These are phyloP conservation scores for Pyrus communis DNA, from an alignment of 306 rosid genomes.

Conservation along the genomic window DNA sequence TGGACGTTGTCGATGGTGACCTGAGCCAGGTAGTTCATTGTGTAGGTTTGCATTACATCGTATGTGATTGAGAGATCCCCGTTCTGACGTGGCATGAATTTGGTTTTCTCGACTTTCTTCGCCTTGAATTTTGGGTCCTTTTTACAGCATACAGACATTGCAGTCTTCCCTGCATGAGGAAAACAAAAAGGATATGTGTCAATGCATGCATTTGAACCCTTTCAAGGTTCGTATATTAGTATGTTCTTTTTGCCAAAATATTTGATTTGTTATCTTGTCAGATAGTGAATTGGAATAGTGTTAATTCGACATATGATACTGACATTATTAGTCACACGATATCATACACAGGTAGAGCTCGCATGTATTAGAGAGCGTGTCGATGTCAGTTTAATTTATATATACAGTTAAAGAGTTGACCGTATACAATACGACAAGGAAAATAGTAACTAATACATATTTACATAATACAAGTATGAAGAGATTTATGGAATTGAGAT, in stretches of 20 bases:
- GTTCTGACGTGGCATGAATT: slow-evolving; percentile 42
- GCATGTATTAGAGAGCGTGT: fast-evolving
- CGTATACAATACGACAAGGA: too few relatives aligned
- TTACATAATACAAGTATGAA: too few relatives aligned
- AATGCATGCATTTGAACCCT: background rate
- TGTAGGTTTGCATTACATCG: slow-evolving; percentile 52
- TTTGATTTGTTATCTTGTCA: background rate
- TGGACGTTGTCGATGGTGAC: slow-evolving; percentile 62
- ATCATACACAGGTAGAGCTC: too few relatives aligned
- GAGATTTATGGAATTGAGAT: too few relatives aligned
- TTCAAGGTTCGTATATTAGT: background rate
- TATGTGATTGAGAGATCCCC: slow-evolving; percentile 68
- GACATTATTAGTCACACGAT: too few relatives aligned
- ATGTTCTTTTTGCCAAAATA: background rate
- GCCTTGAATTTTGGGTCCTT: slow-evolving; percentile 60
- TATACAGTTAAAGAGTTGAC: too few relatives aligned
- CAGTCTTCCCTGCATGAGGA: slow-evolving; percentile 25
- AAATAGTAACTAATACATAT: too few relatives aligned
- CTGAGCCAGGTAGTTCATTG: slow-evolving; percentile 51
- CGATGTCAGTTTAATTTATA: too few relatives aligned
- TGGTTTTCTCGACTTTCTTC: slow-evolving; percentile 20
- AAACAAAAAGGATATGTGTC: background rate
- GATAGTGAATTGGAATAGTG: too few relatives aligned
- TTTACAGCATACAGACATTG: slow-evolving; percentile 66
- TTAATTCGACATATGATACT: too few relatives aligned